Evolutionary conservation across 768 basidiomycete species (phyloP), one percentile per base, ranked within the genome.

Genomic region (Tylopilus sp.): DNA sequence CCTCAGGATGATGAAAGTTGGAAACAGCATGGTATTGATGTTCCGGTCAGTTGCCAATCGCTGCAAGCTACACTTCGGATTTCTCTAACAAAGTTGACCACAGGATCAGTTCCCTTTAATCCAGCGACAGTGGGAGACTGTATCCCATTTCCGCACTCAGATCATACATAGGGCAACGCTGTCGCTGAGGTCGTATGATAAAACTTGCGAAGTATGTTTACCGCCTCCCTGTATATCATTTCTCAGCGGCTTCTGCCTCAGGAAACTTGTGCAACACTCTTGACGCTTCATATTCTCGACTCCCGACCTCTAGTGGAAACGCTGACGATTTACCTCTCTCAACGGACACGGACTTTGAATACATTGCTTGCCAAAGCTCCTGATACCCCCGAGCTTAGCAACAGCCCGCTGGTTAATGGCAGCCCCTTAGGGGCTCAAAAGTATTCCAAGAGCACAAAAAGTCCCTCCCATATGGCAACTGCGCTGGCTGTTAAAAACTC

Each of bases 71-170:
- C 28, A 28, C 7, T 21, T n/a, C n/a, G 6, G 40, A 36, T 1
- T 36, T 25, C 26, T 7, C 30, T 56, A 35, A 56, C 40, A 25
- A 13, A 15, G 10, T 39, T 33, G 38, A 5, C 38, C 41, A 15
- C 61, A 94, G 92, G 81, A 82, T 42, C 90, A 94, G 69, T 87
- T 95, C 57, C 91, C 94, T 23, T 73, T 98, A 5, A 81, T 92
- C 3, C 88, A 92, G 57, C 85, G 91, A 31, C 95, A 98, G 69
- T 98, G 94, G 95, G 95, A 95, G 51, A 77, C 82, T 1, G 82
- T 98, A 8, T 81, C 84, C 5, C 90, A 88, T 57, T 92, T 95
- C 64, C 85, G 92, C 40, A 75, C 85, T 1, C 93, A 95, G 62
- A 95, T 98, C 55, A 80, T 88, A 20, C 88, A 94, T 58, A 86